Percentiles rank a stretch among this genome's conserved stretches.
Conservation (phyloP, 257 asterid genomes). For the Echium plantagineum region DNA sequence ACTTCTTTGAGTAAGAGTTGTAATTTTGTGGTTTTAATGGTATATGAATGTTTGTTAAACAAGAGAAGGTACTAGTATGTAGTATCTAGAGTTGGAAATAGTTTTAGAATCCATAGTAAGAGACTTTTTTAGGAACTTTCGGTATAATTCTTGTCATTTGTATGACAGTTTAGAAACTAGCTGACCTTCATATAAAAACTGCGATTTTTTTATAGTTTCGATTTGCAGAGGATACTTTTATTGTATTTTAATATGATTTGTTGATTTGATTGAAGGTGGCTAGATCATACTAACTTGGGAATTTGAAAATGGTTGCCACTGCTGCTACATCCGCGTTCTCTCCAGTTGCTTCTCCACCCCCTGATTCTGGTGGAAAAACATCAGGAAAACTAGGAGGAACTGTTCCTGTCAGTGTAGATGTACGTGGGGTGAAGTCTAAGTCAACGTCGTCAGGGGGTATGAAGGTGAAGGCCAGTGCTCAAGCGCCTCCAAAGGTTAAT, state of each 20-base stretch:
- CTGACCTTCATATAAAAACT: too few species aligned
- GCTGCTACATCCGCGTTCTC: conserved; percentile 75
- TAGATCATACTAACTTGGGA: conserved; percentile 6
- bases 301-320: conserved; percentile 55
- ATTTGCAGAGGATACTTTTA: neutral
- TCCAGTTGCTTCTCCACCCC: conserved; percentile 43
- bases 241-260: neutral
- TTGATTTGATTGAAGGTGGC: neutral
- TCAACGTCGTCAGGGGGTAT: conserved; percentile 49
- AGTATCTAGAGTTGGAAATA: neutral
- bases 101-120: neutral
- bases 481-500: conserved; percentile 86
- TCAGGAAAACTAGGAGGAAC: conserved; percentile 50
- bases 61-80: too few species aligned
- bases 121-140: neutral
- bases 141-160: neutral
- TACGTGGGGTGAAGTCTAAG: conserved; percentile 52
- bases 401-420: conserved; percentile 51
- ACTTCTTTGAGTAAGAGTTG: neutral
- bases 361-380: conserved; percentile 51
- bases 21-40: neutral
- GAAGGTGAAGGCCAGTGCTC: conserved; percentile 69
- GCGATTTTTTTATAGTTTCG: too few species aligned
- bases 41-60: too few species aligned
- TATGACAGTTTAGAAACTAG: too few species aligned